Evolutionary conservation across 805 yeast species (phyloP), one percentile per base, ranked within the genome.

Genomic region (Zygotorulaspora florentina): DNA sequence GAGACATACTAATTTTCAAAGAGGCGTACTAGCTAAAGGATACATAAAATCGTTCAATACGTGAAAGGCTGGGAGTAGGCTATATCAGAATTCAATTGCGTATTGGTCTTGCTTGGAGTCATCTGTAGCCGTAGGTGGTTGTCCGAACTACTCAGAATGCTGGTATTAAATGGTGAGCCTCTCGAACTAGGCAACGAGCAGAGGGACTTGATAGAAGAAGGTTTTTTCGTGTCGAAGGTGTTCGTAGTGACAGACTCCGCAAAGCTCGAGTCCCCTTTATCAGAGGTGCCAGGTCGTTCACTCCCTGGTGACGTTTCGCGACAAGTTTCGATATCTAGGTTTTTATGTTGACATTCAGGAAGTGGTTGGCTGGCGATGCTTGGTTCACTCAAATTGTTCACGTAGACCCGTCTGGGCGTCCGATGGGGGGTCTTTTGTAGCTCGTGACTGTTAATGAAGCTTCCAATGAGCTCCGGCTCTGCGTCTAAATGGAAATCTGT

Each of bases 21-120:
- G 33, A 29, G 33, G 33, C 15, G 33, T 12, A 29, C 25, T 20
- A 20, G 7, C 25, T 20, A 20, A 20, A 20, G 25, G 25, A 20
- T 20, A 20, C 7, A 20, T 18, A 11, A 15, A 18, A 16, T 23
- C 34, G 28, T 18, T 48, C 35, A 45, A 27, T 48, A 48, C 34
- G 46, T 45, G 41, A 64, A 64, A 3, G 68, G 68, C 49, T 64
- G 65, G 3, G 67, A 59, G 40, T 59, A 60, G 8, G 61, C 67
- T 42, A 61, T 59, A 39, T 57, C 62, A 8, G 55, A 56, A 26
- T 56, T 58, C 8, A 62, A 45, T 34, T 57, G 54, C 1, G 57
- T 55, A 7, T 50, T 53, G 6, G 61, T 35, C 42, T 56, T 62
- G n/a, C 54, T 43, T 23, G 66, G 65, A 1, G 64, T 56, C 15